Evolutionary conservation across 257 asterid species (phyloP).

Genomic region (Solanum chaucha): DNA sequence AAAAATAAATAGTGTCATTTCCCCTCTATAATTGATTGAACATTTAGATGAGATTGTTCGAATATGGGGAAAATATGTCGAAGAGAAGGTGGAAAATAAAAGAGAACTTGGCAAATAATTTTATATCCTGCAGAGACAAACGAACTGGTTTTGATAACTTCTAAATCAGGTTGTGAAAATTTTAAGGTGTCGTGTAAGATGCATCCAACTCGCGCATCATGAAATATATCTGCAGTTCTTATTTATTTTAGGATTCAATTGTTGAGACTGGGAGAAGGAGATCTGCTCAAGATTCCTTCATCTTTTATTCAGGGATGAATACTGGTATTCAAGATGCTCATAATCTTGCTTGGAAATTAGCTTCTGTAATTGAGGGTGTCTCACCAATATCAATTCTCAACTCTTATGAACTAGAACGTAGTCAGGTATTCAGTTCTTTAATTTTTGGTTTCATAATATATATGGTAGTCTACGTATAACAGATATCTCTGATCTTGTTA

Average conservation of each 20-base stretch:
- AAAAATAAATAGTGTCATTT: background rate
- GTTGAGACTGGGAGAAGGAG: background rate
- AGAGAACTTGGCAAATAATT: background rate
- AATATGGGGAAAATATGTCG: background rate
- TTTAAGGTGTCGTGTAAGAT: background rate
- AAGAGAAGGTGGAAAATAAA: background rate
- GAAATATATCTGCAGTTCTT: background rate
- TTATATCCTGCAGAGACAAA: background rate
- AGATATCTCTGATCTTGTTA: background rate
- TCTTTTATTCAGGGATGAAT: constrained; percentile 65
- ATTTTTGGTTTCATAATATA: background rate
- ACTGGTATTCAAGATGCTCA: constrained; percentile 98
- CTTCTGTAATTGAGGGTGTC: constrained; percentile 57
- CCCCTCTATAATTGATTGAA: background rate
- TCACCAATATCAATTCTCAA: constrained; percentile 51
- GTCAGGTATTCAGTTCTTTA: constrained; percentile 40
- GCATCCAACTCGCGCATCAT: background rate
- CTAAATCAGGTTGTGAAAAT: background rate
- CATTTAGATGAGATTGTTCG: background rate
- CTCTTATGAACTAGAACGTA: constrained; percentile 84
- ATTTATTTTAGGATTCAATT: background rate
- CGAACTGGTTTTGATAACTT: background rate
- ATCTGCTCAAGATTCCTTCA: background rate
- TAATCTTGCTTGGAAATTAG: constrained; percentile 97
- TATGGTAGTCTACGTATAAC: background rate